Evolutionary conservation across 257 asterid genomes (phyloP), one percentile per base, ranked within the genome.

Genomic region (Buddleja alternifolia): DNA sequence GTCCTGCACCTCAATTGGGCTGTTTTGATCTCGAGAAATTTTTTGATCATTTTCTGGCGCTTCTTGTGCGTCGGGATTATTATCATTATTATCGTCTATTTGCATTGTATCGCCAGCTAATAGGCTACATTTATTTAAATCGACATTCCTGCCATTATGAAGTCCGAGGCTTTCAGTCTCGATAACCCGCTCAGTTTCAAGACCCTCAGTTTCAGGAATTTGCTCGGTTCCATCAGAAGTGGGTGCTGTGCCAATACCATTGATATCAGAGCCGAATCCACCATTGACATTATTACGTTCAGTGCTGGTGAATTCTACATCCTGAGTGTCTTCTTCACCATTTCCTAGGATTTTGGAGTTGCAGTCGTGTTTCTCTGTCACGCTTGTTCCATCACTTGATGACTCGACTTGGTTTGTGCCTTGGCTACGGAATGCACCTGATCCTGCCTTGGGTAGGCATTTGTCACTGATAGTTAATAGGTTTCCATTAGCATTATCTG

Each of bases 231-330:
- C 85, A 50, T 72, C 69, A 59, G 72, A 81, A 60, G 81, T 52
- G 73, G 81, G 67, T 71, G 82, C 79, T 6, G 87, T 77, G 73
- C 71, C 85, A 2, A 80, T 60, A 34, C 86, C 90, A 21, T 88
- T 84, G 53, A 90, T 85, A 50, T 90, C 94, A 12, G 98, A 93
- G 74, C 97, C 98, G 77, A 93, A 88, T 15, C 73, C 95, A 20
- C 83, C 95, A 73, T 80, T 82, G 36, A 63, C 73, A 51, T 73
- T 69, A 46, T 73, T 69, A 46, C 21, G 77, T 71, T 78, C 86
- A 11, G 71, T 64, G 25, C 94, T 70, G 0, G 70, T 71, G 75
- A 80, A 81, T 65, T 88, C 96, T 23, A 93, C 91, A 75, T 93
- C 97, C 73, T 93, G 96, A 12, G 99, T 90, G 78, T 87, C 96